Base-by-base conservation (phyloP, 169 alveolate genomes). In the Plasmodium vivax region DNA sequence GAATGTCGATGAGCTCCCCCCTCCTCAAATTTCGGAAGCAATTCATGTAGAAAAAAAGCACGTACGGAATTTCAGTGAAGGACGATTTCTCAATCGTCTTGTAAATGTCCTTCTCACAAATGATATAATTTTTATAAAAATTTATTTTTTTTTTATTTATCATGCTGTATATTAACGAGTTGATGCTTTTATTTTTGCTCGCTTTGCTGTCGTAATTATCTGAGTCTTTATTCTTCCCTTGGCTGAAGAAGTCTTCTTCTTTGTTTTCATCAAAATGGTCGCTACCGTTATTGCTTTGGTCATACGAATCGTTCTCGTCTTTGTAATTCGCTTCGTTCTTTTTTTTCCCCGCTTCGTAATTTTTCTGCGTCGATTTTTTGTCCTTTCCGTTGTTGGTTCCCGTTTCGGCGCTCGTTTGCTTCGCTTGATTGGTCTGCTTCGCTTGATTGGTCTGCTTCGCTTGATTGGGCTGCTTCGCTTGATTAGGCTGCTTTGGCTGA, bases 1-100 rank as follows among this genome's bases (percentile, higher is more conserved):
- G 99, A 6, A 97, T 98, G 73, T 98, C 99, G 84, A 98, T 96
- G 34, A 98, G 84, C 80, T 98, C 99, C 41, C 99, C 99, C 93
- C 97, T 97, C 85, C 97, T 97, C n/a, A 98, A 96, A 92, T 96
- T 97, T 81, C 97, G 97, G 41, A 97, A 96, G 32, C 98, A 98
- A 62, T 96, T 95, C 77, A 97, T 96, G 62, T 98, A 98, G 83
- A 97, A 96, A 80, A 98, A 98, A 45, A 98, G 95, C 10, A 97
- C 98, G 74, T 98, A 97, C 8, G 99, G 98, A 95, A 93, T 97
- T 74, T 96, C 97, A 30, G 97, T 90, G 88, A 97, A 90, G 45
- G 97, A 93, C 54, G 97, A 95, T 2, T 95, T 95, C 74, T 97
- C 98, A 32, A 98, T 96, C 68, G 98, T 98, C 93, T 97, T 97